Percentiles rank a stretch among this genome's conserved stretches.
phyloP scores from a whole-genome alignment of 1,139 yeast species.

The Zygosaccharomyces sapae region DNA sequence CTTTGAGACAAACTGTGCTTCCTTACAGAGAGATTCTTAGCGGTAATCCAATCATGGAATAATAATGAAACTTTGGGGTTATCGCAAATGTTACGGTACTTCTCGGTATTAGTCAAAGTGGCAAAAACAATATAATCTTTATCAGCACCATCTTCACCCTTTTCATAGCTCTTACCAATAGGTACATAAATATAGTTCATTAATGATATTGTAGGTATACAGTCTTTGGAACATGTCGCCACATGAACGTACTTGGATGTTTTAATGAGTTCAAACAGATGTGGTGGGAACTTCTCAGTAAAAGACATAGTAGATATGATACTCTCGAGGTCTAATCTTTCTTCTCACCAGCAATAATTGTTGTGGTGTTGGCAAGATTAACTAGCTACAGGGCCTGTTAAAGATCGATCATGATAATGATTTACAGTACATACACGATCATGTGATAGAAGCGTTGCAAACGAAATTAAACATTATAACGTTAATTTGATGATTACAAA shows the following conservation, averaged over 20 bases:
- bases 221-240: slow-evolving; percentile 63
- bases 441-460: neutral
- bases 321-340: neutral
- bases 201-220: slow-evolving; percentile 75
- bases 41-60: slow-evolving; percentile 84
- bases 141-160: slow-evolving; percentile 19
- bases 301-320: slow-evolving; percentile 15
- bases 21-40: slow-evolving; percentile 40
- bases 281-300: slow-evolving; percentile 48
- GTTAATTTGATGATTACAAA: slow-evolving; percentile 1
- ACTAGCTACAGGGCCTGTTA: neutral
- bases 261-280: slow-evolving; percentile 51
- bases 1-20: slow-evolving; percentile 25
- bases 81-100: slow-evolving; percentile 59
- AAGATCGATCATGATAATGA: neutral
- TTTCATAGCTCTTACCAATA: slow-evolving; percentile 35
- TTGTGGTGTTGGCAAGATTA: neutral
- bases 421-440: neutral
- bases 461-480: neutral
- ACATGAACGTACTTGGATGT: slow-evolving; percentile 70
- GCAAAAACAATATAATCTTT: slow-evolving; percentile 58
- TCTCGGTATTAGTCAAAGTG: slow-evolving; percentile 64
- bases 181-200: slow-evolving; percentile 78
- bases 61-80: slow-evolving; percentile 77
- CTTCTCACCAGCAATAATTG: neutral